Evolutionary conservation across 768 basidiomycete species (phyloP), one percentile per base, ranked within the genome.

Genomic region (Macrolepiota albuminosa): DNA sequence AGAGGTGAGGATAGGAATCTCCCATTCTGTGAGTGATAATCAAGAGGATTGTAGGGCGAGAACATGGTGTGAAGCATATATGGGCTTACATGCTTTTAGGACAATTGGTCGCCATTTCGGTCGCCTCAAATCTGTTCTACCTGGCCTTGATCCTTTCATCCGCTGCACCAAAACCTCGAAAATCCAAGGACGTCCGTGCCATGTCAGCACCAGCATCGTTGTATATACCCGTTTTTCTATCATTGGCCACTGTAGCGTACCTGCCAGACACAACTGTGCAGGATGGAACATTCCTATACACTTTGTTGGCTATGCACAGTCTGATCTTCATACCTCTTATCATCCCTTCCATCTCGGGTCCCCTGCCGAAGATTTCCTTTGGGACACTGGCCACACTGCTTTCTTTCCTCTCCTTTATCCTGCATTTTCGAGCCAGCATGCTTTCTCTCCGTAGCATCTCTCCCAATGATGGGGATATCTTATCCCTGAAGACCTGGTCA

Each of bases 41-140:
- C 6, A 37, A 40, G 16, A 43, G 47, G n/a, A 49, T 40, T 39
- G 6, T 18, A 76, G 81, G 80, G 0, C 67, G 72, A 42, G 69
- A 72, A 24, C 65, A 75, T 46, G 57, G 71, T 16, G 73, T 88
- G 60, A 79, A 76, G 63, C 74, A 81, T 61, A 52, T 81, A 0
- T 86, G 84, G 84, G 85, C 82, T 2, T 89, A 86, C 71, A 87
- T 89, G 84, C 73, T 89, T 39, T 76, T 91, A 9, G 88, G 87
- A 6, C 87, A 89, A 69, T 64, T 89, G 24, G 86, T 91, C 56
- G 86, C 88, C 36, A 84, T 89, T 49, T 84, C 83, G 11, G 83
- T 88, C 40, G 84, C 86, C 8, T 81, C 82, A 0, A 82, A 83
- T 56, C 74, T 91, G 21, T 89, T 88, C 71, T 82, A 82, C 64